Base-by-base conservation (phyloP, 768 basidiomycete species). In the Saitozyma sp. region DNA sequence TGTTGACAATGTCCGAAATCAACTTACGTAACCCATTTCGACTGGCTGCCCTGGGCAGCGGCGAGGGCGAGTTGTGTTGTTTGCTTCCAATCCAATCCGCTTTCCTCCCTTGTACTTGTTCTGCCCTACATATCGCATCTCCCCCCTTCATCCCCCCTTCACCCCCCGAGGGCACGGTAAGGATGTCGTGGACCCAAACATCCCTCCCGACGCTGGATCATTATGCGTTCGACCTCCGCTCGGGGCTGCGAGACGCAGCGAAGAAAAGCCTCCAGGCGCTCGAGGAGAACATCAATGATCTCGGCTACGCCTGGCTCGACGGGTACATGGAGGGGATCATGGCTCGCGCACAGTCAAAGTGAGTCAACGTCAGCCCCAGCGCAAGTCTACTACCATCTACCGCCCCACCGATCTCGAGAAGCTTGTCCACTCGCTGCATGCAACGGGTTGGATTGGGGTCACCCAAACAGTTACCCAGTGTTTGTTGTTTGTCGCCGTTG, bases 231-330 rank as follows among this genome's bases (percentile, higher is more conserved):
- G 66, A 69, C 39, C 61, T 78, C 6, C 65, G 69, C 29, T 56
- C 59, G 48, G 67, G 60, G 14, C 51, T 79, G 42, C 50, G 65
- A 39, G 54, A 57, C 8, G 71, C 68, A 20, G 73, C 73, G 8
- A 60, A 61, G 20, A 49, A 58, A 14, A 63, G 61, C 6, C 50
- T 79, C 46, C 57, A 67, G 5, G 57, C 59, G 48, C 63, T 79
- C 50, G 71, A 70, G 53, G 62, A 67, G n/a, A 64, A 67, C 19
- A 75, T 79, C 39, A 62, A 64, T n/a, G 63, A 59, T 1, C 54
- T 65, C n/a, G 78, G 78, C 16, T 77, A 77, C 65, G 70, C 59
- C 19, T 79, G 78, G 78, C 62, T 79, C 11, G 70, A 79, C 59
- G 71, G 62, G 20, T 76, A 77, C 56, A 73, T 77, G 69, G 66